These are phyloP conservation scores for Hibiscus syriacus DNA, from an alignment of 345 rosid species.

Conservation along the genomic window DNA sequence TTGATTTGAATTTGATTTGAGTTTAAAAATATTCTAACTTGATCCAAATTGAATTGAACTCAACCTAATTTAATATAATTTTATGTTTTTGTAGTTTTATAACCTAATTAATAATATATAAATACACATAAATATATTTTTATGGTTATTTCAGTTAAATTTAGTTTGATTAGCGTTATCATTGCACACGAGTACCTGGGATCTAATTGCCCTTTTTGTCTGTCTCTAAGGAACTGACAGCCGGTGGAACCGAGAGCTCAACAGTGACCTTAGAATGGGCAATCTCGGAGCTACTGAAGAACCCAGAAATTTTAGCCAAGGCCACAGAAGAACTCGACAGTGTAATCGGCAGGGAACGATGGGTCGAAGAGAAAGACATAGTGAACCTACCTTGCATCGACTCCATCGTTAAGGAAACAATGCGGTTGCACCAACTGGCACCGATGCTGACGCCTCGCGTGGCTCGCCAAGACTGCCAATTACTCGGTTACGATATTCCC, in stretches of 20 bases:
- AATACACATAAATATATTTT: too few species aligned
- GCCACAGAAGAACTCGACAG: conserved; percentile 53
- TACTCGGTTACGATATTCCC: conserved; percentile 38
- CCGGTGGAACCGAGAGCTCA: conserved; percentile 61
- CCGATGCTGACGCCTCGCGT: conserved; percentile 46
- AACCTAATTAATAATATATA: too few species aligned
- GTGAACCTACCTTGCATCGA: conserved; percentile 35
- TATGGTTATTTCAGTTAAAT: too few species aligned
- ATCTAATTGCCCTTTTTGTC: too few species aligned
- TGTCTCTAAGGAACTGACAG: conserved; percentile 38
- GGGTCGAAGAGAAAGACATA: conserved; percentile 55
- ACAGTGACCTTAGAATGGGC: conserved; percentile 65
- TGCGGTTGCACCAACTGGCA: conserved; percentile 65
- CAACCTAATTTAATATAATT: too few species aligned
- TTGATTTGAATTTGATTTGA: too few species aligned
- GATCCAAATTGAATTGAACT: too few species aligned
- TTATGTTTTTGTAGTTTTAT: too few species aligned
- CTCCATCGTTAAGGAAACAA: conserved; percentile 46
- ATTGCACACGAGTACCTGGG: too few species aligned
- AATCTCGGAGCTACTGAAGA: conserved; percentile 38
- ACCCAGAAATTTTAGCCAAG: conserved; percentile 36
- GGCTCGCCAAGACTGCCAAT: conserved; percentile 30
- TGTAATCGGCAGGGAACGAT: conserved; percentile 44
- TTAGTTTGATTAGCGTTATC: too few species aligned
- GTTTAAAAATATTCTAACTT: too few species aligned